Percentiles rank a stretch among this genome's conserved stretches.
These are phyloP conservation scores for Botryotinia globosa DNA, from an alignment of 2,329 filamentous ascomycete genomes.

Conservation along the genomic window DNA sequence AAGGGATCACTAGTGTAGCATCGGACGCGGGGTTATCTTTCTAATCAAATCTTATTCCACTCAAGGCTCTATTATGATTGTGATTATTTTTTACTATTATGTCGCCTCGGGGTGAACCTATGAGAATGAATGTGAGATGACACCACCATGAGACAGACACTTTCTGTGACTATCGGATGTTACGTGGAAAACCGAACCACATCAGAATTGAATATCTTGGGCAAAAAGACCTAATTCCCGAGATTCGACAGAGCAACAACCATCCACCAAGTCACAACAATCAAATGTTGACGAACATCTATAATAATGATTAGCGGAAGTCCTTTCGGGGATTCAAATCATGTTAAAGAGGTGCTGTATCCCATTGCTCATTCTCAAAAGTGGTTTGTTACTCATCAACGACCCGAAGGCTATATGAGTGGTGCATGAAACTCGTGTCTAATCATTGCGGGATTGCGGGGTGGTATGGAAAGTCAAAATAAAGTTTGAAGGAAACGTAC, in stretches of 20 bases:
- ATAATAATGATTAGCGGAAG: neutral
- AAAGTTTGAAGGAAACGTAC: neutral
- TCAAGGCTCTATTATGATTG: neutral
- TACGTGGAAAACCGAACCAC: neutral
- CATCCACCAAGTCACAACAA: neutral
- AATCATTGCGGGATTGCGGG: conserved; percentile 79
- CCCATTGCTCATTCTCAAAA: conserved; percentile 15
- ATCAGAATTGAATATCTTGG: too few relatives aligned
- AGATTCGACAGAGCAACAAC: too few relatives aligned
- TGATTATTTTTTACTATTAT: neutral
- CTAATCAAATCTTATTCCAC: neutral
- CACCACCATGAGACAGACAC: too few relatives aligned
- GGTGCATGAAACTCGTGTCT: conserved; percentile 94
- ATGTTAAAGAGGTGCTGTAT: neutral
- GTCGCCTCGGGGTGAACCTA: neutral
- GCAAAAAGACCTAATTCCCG: neutral
- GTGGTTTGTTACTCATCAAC: conserved; percentile 73
- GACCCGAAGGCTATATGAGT: conserved; percentile 89
- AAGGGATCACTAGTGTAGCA: neutral
- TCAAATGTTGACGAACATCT: neutral
- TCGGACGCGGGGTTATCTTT: neutral
- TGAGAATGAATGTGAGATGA: neutral
- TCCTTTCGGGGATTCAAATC: neutral
- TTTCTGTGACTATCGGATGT: neutral
- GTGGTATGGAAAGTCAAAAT: neutral